A percentile compares a stretch with the other conserved stretches of the same genome.
Conservation (phyloP, 2,329 filamentous ascomycete species). For the Graphilbum sp. region DNA sequence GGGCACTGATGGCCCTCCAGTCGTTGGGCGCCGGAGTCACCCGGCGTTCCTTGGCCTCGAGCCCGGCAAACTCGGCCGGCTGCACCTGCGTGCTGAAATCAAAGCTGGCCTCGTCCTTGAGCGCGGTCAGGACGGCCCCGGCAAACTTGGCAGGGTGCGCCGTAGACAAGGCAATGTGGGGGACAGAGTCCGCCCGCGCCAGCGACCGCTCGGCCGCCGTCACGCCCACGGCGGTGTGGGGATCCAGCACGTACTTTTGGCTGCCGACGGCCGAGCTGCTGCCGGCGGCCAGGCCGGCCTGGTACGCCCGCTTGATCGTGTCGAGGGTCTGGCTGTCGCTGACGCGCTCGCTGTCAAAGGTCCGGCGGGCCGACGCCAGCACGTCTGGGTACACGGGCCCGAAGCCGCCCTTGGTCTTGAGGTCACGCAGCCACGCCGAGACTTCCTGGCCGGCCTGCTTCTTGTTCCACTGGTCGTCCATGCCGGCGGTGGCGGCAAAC, state of each 20-base stretch:
- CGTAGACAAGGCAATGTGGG: slow-evolving; percentile 77
- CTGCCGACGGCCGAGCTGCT: slow-evolving; percentile 10
- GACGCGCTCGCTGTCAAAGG: slow-evolving; percentile 69
- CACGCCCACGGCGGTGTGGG: slow-evolving; percentile 80
- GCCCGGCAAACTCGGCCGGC: slow-evolving; percentile 64
- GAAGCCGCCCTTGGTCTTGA: slow-evolving; percentile 74
- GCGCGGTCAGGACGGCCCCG: slow-evolving; percentile 63
- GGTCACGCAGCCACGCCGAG: slow-evolving; percentile 55
- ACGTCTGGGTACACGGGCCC: slow-evolving; percentile 58
- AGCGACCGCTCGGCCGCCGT: slow-evolving; percentile 59
- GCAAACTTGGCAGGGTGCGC: slow-evolving; percentile 95
- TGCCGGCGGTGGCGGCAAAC: slow-evolving; percentile 39
- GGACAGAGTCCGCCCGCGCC: slow-evolving; percentile 31
- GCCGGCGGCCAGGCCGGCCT: neutral
- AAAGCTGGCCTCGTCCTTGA: slow-evolving; percentile 56
- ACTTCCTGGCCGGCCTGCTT: slow-evolving; percentile 63
- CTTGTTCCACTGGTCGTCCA: slow-evolving; percentile 50
- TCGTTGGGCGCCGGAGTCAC: slow-evolving; percentile 53
- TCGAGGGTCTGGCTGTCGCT: slow-evolving; percentile 50
- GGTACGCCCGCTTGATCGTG: slow-evolving; percentile 43
- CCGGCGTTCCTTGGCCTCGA: slow-evolving; percentile 60
- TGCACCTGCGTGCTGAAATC: slow-evolving; percentile 60
- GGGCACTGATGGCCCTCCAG: slow-evolving; percentile 58
- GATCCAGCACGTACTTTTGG: slow-evolving; percentile 66
- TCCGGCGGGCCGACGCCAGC: slow-evolving; percentile 49